phyloP scores from a whole-genome alignment of 192 early-diverging fungal genomes.

The Coemansia erecta region DNA sequence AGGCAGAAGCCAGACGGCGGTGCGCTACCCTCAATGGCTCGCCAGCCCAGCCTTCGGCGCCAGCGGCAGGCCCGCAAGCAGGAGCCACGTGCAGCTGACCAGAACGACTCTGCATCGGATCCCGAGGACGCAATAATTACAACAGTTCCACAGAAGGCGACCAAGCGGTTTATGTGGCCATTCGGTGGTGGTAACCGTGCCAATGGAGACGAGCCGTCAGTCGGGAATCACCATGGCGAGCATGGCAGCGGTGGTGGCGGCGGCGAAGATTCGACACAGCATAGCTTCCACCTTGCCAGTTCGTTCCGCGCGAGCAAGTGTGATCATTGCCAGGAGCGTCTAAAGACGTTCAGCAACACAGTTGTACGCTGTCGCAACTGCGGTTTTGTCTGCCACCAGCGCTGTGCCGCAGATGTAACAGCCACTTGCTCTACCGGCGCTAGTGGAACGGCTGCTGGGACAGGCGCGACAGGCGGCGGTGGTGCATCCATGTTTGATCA shows the following conservation, averaged over 20 bases:
- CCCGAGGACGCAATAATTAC: constrained; percentile 51
- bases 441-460: background rate
- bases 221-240: background rate
- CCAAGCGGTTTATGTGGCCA: constrained; percentile 53
- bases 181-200: constrained; percentile 29
- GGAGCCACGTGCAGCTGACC: constrained; percentile 9
- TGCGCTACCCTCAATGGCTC: constrained; percentile 7
- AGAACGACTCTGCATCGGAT: constrained; percentile 44
- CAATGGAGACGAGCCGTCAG: constrained; percentile 4
- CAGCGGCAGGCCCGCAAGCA: constrained; percentile 27
- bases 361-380: constrained; percentile 47
- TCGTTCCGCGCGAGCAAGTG: constrained; percentile 46
- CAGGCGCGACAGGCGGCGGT: background rate
- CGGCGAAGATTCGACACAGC: constrained; percentile 14
- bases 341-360: constrained; percentile 41
- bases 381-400: constrained; percentile 53
- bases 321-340: constrained; percentile 47
- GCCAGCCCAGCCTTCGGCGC: constrained; percentile 31
- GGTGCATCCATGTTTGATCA: constrained; percentile 11
- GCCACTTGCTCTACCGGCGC: constrained; percentile 28
- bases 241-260: background rate
- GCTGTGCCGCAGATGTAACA: constrained; percentile 38
- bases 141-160: constrained; percentile 45
- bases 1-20: background rate
- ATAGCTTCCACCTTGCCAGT: constrained; percentile 45